Base-by-base conservation (phyloP, 768 basidiomycete species). In the Myochromella boudieri region DNA sequence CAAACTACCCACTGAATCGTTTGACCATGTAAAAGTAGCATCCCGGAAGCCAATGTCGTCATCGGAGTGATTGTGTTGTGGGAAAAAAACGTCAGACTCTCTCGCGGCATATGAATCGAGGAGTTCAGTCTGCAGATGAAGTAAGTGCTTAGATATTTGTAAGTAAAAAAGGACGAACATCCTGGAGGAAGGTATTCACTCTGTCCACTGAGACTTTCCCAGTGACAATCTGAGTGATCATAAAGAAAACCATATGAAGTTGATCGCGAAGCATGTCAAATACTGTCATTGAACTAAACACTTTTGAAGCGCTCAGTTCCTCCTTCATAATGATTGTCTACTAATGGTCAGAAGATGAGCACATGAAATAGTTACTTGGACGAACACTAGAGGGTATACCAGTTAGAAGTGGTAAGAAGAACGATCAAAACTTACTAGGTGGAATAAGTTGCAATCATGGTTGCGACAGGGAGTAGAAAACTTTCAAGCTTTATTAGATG, bases 161-260 rank as follows among this genome's bases (percentile, higher is more conserved):
- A 25, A 17, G 37, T 9, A 26, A 9, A 9, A 18, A 28, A 33
- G 8, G 12, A 51, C 62, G 2, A 27, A 74, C 73, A 20, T 71
- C 64, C 28, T 64, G 58, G 33, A 77, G 52, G 52, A 75, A 76
- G 27, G 70, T 62, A 15, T 70, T 53, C 1, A 76, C 53, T 56
- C 87, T 77, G 45, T 81, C 77, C 4, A 89, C 55, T 2, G 85
- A 85, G 4, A 90, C 85, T 61, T 81, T 82, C 40, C 74, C 81
- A 63, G 62, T 52, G 28, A 61, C 47, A 3, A 45, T 4, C 20
- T 54, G 40, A 15, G 60, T 62, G 17, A 67, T 48, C 15, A 56
- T 54, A 45, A 59, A 63, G 14, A 68, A 61, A 1, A 63, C 58
- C 57, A 64, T 71, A 60, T 66, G 63, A 31, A 84, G 59, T 46